These are phyloP conservation scores for Gastrolobium villosum DNA, from an alignment of 306 rosid species.

Conservation along the genomic window DNA sequence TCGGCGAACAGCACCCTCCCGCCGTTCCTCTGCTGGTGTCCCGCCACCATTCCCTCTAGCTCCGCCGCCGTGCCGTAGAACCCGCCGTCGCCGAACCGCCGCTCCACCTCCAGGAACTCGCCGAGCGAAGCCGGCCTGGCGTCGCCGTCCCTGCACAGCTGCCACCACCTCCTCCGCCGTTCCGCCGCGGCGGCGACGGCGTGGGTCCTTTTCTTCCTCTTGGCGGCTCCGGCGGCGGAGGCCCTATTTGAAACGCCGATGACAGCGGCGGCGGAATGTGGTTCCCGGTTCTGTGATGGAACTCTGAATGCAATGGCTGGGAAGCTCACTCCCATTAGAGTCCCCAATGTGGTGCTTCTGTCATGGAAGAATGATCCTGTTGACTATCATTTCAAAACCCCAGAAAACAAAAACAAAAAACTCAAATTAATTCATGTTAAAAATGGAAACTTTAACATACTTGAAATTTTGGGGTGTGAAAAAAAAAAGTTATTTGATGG, in stretches of 20 bases:
- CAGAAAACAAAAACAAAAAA: neutral
- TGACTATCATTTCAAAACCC: slow-evolving; percentile 61
- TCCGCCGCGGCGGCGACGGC: slow-evolving; percentile 41
- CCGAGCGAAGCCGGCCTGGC: slow-evolving; percentile 82
- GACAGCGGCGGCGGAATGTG: slow-evolving; percentile 43
- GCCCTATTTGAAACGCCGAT: slow-evolving; percentile 43
- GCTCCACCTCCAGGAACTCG: slow-evolving; percentile 91
- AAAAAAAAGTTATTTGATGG: neutral
- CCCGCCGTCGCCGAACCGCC: slow-evolving; percentile 84
- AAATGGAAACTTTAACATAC: neutral
- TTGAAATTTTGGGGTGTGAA: slow-evolving; percentile 39
- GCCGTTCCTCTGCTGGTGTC: slow-evolving; percentile 58
- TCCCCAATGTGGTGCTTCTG: slow-evolving; percentile 92
- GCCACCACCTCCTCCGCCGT: slow-evolving; percentile 89
- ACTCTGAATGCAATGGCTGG: slow-evolving; percentile 87
- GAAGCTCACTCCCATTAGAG: slow-evolving; percentile 95
- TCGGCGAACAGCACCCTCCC: slow-evolving; percentile 75
- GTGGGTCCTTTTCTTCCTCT: slow-evolving; percentile 56
- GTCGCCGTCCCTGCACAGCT: slow-evolving; percentile 80
- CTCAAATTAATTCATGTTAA: slow-evolving; percentile 4
- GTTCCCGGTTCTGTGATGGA: slow-evolving; percentile 77
- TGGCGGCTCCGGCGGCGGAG: slow-evolving; percentile 51
- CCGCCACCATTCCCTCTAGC: slow-evolving; percentile 76
- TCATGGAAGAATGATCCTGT: slow-evolving; percentile 99
- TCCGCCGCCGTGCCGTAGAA: slow-evolving; percentile 88